Base-by-base conservation (phyloP, 1,284 basidiomycete species). In the Ceratobasidium sp. region DNA sequence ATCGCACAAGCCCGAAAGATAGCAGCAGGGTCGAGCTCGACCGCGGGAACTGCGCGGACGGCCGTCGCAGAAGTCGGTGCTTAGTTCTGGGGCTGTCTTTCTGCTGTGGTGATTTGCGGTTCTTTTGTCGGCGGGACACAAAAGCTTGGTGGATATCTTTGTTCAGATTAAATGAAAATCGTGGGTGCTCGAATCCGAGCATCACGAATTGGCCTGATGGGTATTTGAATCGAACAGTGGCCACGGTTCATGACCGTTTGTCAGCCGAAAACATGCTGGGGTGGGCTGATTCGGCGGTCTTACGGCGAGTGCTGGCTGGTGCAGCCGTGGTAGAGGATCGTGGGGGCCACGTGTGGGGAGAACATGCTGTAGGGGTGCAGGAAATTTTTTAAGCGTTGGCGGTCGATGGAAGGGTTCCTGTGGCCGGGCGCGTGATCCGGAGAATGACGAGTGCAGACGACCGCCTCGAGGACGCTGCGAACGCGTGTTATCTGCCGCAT, bases 1-100 rank as follows among this genome's bases (percentile, higher is more conserved):
- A 86, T 93, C 62, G 84, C 85, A 32, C 83, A 83, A 36, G 88
- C 90, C 23, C 86, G 86, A 77, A 86, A 83, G 79, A 84, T 85
- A 9, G 72, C 69, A 34, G 59, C 61, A 39, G 69, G 59, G 23
- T 41, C 64, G 16, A 62, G 71, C 30, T 21, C 73, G n/a, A 50
- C 58, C n/a, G 16, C 60, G 21, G 72, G 71, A 39, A 26, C 65
- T 36, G 61, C 61, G 26, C 52, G 65, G 53, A 41, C 3, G 45
- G 53, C 65, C 3, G 65, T 70, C 18, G 65, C 65, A 10, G 65
- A 70, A 58, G 65, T 70, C 41, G 65, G 65, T 70, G 65, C 65
- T 70, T 70, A 70, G 65, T 41, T 26, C 6, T 9, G 41, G 60
- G 48, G 48, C 14, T 34, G 21, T 21, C 64, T 46, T 34, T 48